Evolutionary conservation across 768 basidiomycete species (phyloP), one percentile per base, ranked within the genome.

Genomic region (Amanita phalloides): DNA sequence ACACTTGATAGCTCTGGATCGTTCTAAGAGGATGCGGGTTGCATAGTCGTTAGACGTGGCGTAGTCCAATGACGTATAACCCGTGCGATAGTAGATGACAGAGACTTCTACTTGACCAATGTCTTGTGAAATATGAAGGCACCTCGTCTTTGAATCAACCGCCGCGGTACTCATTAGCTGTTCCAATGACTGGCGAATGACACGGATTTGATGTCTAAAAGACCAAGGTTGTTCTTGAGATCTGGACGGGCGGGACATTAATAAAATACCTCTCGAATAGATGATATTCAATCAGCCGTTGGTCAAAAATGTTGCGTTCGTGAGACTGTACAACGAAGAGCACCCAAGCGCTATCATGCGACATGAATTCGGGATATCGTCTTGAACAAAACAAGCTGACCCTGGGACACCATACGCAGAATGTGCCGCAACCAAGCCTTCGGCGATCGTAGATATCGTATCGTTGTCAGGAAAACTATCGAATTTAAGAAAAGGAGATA

Each of bases 241-340:
- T n/a, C 37, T 13, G 33, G 9, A 25, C 20, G 48, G 30, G 8
- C 25, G 14, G 20, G 6, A 25, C 11, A 8, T 5, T 30, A 17
- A 47, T 20, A 32, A 67, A 76, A 45, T 62, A 92, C 92, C 67
- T 78, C 59, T 91, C 81, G 0, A 90, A 65, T 0, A 99, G 71
- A 55, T 90, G 84, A 55, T 90, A 96, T 66, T 98, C 91, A 21
- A 98, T 67, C 71, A 77, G 79, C 11, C 85, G 75, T 64, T 99
- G 95, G 64, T 98, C 95, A 62, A 97, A 98, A 4, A 95, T 78
- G 65, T 99, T 99, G 35, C 94, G 76, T 64, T 98, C 95, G 38
- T 79, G 77, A 3, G 81, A 75, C 60, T 94, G 93, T 0, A 90
- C 81, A n/a, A 97, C 90, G 60, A 98, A 90, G 10, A 98, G 72